phyloP scores from a whole-genome alignment of 2,329 filamentous ascomycete genomes.

The Cylindrodendrum hubeiense region DNA sequence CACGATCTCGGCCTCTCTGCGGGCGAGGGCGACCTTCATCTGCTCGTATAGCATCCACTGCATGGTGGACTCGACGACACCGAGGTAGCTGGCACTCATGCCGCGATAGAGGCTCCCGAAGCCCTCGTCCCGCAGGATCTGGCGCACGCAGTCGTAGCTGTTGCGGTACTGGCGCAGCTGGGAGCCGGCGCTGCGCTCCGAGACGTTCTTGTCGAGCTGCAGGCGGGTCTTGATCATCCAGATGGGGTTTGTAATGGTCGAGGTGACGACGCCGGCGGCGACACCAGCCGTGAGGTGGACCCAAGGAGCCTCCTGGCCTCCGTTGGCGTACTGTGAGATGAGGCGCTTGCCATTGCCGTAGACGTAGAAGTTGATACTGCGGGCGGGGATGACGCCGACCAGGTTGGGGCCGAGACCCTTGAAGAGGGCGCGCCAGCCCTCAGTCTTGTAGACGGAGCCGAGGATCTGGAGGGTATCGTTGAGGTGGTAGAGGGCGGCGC shows the following conservation, averaged over 20 bases:
- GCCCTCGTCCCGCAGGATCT: conserved; percentile 86
- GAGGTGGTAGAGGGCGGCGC: conserved; percentile 79
- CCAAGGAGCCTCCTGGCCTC: conserved; percentile 76
- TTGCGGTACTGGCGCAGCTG: conserved; percentile 82
- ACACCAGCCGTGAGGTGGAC: conserved; percentile 84
- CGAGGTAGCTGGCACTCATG: conserved; percentile 90
- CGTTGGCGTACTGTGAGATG: conserved; percentile 80
- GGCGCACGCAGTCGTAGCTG: conserved; percentile 86
- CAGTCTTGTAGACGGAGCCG: conserved; percentile 80
- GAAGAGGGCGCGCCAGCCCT: conserved; percentile 90
- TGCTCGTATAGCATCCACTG: conserved; percentile 97
- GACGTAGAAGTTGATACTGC: conserved; percentile 93
- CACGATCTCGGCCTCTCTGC: conserved; percentile 70
- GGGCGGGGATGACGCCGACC: conserved; percentile 87
- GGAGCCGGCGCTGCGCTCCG: conserved; percentile 67
- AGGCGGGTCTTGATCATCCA: conserved; percentile 96
- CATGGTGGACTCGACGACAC: conserved; percentile 88
- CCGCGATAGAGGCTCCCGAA: conserved; percentile 88
- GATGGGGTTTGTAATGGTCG: conserved; percentile 94
- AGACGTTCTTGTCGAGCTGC: conserved; percentile 89
- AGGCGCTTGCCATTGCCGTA: conserved; percentile 93
- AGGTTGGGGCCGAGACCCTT: conserved; percentile 94
- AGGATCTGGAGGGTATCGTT: conserved; percentile 90
- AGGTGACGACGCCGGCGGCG: conserved; percentile 84
- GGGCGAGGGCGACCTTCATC: conserved; percentile 81